Evolutionary conservation across 345 rosid genomes (phyloP).

Genomic region (Hibiscus mutabilis): DNA sequence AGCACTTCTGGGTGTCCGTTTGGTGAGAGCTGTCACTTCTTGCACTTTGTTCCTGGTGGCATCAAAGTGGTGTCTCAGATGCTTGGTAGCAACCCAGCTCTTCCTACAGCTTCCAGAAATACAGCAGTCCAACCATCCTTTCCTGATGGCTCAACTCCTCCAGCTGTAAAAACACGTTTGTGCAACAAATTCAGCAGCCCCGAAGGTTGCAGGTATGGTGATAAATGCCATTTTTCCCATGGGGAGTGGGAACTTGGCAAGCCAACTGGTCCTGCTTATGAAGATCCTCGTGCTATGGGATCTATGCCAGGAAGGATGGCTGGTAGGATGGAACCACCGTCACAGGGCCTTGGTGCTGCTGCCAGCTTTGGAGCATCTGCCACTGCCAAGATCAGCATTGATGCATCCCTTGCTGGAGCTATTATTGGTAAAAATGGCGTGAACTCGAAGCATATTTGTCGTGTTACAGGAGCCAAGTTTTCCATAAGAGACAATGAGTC

Average conservation of each 20-base stretch:
- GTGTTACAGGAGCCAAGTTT: conserved; percentile 42
- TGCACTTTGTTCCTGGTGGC: conserved; percentile 77
- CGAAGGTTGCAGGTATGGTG: conserved; percentile 83
- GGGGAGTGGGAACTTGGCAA: conserved; percentile 85
- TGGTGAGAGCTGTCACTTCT: conserved; percentile 93
- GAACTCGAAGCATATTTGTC: conserved; percentile 69
- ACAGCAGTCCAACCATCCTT: conserved; percentile 40
- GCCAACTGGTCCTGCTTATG: conserved; percentile 43
- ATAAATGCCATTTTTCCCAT: conserved; percentile 75
- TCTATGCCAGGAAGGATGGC: conserved; percentile 2
- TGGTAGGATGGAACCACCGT: not conserved
- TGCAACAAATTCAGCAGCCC: conserved; percentile 63
- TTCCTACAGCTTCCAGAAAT: conserved; percentile 52
- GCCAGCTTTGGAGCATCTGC: conserved; percentile 32
- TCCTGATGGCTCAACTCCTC: conserved; percentile 52
- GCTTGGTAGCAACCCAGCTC: conserved; percentile 45
- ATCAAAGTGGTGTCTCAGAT: conserved; percentile 43
- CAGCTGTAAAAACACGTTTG: conserved; percentile 48
- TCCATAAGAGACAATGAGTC: conserved; percentile 90
- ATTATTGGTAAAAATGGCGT: conserved; percentile 93
- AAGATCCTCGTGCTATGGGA: conserved; percentile 50
- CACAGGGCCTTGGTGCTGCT: not conserved
- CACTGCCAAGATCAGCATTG: conserved; percentile 84
- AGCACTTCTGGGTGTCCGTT: conserved; percentile 74
- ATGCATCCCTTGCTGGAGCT: conserved; percentile 88